These are phyloP conservation scores for Draba incana DNA, from an alignment of 345 rosid genomes.

Conservation along the genomic window DNA sequence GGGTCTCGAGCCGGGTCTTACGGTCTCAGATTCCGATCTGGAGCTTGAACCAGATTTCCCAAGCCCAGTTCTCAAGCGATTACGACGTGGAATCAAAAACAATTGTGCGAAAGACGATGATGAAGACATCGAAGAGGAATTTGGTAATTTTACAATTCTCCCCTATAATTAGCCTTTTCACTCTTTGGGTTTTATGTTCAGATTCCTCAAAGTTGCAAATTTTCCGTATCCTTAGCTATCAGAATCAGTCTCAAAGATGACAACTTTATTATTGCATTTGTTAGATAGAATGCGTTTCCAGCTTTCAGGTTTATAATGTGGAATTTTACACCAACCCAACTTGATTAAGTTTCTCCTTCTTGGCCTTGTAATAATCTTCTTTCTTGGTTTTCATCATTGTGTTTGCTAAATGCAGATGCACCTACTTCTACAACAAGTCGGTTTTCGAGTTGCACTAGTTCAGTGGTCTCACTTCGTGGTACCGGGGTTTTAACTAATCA, in stretches of 20 bases:
- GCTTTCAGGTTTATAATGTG: too few relatives aligned
- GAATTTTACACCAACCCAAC: neutral
- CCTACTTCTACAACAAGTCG: constrained; percentile 46
- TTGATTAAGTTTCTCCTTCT: neutral
- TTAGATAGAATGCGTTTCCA: constrained; percentile 6
- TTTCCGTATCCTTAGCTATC: neutral
- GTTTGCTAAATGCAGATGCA: constrained; percentile 43
- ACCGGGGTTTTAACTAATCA: constrained; percentile 46
- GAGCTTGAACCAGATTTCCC: constrained; percentile 45
- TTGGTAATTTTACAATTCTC: constrained; percentile 43
- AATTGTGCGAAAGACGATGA: constrained; percentile 35
- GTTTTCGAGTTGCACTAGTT: constrained; percentile 59
- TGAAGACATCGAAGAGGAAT: constrained; percentile 77
- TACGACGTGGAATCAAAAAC: constrained; percentile 53
- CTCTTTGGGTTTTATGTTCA: neutral
- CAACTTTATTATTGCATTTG: constrained; percentile 1
- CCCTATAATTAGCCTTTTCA: too few relatives aligned
- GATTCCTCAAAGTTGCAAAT: neutral
- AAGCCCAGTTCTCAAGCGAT: constrained; percentile 56
- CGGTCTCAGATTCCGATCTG: constrained; percentile 53
- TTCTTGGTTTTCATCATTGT: constrained; percentile 8
- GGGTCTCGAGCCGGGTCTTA: constrained; percentile 31
- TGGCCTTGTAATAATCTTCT: neutral
- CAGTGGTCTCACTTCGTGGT: constrained; percentile 61
- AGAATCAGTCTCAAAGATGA: too few relatives aligned